phyloP scores from a whole-genome alignment of 345 rosid species.

The Clausena lansium region DNA sequence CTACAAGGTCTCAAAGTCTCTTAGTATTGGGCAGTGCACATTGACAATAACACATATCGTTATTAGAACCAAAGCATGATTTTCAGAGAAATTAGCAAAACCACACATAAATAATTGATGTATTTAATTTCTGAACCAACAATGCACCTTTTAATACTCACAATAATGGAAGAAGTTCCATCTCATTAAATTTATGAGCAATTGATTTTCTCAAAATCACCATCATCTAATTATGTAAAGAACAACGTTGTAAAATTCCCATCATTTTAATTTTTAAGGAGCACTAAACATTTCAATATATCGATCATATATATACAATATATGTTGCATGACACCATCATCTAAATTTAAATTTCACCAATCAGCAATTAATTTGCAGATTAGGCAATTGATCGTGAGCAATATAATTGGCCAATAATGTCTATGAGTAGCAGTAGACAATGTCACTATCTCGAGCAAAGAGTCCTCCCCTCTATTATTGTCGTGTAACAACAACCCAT shows the following conservation, averaged over 20 bases:
- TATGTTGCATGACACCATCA: not conserved
- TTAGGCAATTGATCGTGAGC: not conserved
- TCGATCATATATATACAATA: not conserved
- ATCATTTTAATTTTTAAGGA: too few relatives aligned
- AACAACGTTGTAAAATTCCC: too few relatives aligned
- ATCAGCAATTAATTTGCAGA: not conserved
- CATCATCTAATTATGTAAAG: too few relatives aligned
- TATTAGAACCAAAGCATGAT: not conserved
- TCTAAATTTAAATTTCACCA: not conserved
- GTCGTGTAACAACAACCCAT: not conserved
- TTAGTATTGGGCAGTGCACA: not conserved
- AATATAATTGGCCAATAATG: not conserved
- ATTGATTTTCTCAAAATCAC: too few relatives aligned
- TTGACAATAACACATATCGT: not conserved
- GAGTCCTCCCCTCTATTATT: conserved; percentile 22
- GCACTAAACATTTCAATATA: too few relatives aligned
- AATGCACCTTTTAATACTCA: not conserved
- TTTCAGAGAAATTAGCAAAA: not conserved
- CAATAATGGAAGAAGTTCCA: not conserved
- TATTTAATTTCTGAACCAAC: not conserved
- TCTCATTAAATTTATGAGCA: not conserved
- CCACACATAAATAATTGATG: not conserved
- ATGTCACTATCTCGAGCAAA: conserved; percentile 31
- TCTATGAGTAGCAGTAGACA: not conserved
- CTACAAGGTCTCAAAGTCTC: not conserved